Evolutionary conservation across 371 early-diverging fungal species (phyloP).

Genomic region (Lichtheimia corymbifera): DNA sequence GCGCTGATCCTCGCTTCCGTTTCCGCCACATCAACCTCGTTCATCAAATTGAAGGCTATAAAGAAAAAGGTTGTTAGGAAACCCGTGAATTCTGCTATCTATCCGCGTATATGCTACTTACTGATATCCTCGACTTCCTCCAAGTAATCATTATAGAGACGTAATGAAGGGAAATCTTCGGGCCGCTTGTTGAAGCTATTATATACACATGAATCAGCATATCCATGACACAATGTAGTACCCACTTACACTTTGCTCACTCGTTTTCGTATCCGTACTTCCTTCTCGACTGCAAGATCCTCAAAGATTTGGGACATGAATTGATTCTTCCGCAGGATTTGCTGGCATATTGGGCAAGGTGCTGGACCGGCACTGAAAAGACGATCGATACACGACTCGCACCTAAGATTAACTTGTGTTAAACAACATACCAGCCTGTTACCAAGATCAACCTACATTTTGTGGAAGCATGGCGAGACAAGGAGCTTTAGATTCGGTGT

Average conservation of each 20-base stretch:
- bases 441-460: conserved; percentile 64
- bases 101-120: conserved; percentile 29
- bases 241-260: conserved; percentile 72
- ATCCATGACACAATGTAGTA: too few relatives aligned
- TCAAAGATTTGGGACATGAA: conserved; percentile 93
- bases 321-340: conserved; percentile 78
- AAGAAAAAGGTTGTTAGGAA: not conserved
- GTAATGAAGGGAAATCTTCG: conserved; percentile 83
- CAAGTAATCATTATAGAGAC: conserved; percentile 87
- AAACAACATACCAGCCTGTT: not conserved
- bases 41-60: conserved; percentile 81
- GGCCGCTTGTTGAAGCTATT: conserved; percentile 86
- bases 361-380: conserved; percentile 86
- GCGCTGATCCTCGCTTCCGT: conserved; percentile 80
- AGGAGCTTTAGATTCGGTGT: conserved; percentile 91
- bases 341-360: conserved; percentile 91
- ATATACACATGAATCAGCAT: not conserved
- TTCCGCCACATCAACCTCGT: conserved; percentile 84
- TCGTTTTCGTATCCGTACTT: conserved; percentile 86
- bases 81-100: not conserved
- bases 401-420: conserved; percentile 54
- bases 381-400: conserved; percentile 88
- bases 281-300: conserved; percentile 93
- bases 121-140: conserved; percentile 91
- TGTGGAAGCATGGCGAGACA: conserved; percentile 98